Base-by-base conservation (phyloP, 1,284 basidiomycete species). In the Rhodotorula mucilaginosa region DNA sequence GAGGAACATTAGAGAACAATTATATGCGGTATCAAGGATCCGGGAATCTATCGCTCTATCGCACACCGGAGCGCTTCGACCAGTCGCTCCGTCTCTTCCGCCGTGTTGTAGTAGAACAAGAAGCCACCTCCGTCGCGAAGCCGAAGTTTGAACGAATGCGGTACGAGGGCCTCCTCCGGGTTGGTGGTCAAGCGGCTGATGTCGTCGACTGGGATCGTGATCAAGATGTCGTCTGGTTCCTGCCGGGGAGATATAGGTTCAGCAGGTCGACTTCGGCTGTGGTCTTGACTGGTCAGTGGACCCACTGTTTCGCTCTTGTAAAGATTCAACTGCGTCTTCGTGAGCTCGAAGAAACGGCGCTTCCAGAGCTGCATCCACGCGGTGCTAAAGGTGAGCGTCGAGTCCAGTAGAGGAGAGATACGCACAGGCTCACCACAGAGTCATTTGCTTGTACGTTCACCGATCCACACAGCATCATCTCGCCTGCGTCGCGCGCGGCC, bases 221-320 rank as follows among this genome's bases (percentile, higher is more conserved):
- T 16, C 26, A 56, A 29, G 26, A 69, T 51, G 13, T 54, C 49
- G 15, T 65, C 61, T 4, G 48, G 19, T 12, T 73, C 74, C 74
- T 75, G 52, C 5, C 10, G 1, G 0, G 29, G 18, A 3, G 8
- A 16, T 1, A 16, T 0, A 10, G 16, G 8, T 3, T 31, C 6
- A 48, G 59, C 19, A 59, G 39, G 18, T 13, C 12, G 15, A n/a
- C 5, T 16, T 4, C 6, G 8, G 39, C 44, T 26, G 4, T n/a
- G 39, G 39, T 13, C 8, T 8, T 2, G 46, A 47, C 23, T 5
- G 5, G n/a, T 4, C 1, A 46, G 7, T 3, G 47, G 16, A 52
- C 65, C 54, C 7, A 74, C 73, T 19, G 19, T 15, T 31, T 70
- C 64, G 58, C 49, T 62, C 69, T 75, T 75, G 66, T 29, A 71